These are phyloP conservation scores for Blastobotrys raffinosifermentans DNA, from an alignment of 1,139 yeast species.

Conservation along the genomic window DNA sequence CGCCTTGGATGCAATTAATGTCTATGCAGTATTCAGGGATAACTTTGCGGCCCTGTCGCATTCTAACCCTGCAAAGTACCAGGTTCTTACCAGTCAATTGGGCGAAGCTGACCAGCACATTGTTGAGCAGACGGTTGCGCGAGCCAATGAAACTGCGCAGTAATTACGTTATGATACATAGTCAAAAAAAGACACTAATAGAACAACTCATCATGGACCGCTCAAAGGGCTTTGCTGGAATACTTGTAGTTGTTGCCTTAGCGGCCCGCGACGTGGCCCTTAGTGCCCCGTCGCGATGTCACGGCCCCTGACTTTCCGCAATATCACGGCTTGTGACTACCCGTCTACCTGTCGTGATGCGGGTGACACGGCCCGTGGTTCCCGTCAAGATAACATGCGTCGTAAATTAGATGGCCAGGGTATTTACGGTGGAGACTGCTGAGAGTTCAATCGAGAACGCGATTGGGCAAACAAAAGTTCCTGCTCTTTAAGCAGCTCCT, in stretches of 20 bases:
- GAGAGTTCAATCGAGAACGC: conserved; percentile 46
- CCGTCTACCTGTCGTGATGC: no score
- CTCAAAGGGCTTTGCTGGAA: neutral
- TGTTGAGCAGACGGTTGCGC: conserved; percentile 20
- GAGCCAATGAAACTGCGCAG: conserved; percentile 15
- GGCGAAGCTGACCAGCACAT: conserved; percentile 34
- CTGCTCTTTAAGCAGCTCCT: conserved; percentile 84
- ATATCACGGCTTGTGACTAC: no score
- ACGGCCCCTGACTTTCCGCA: no score
- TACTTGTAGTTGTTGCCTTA: neutral
- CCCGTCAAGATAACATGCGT: no score
- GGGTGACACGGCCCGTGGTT: no score
- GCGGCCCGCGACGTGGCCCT: no score
- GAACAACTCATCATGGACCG: neutral
- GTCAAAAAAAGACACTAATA: neutral
- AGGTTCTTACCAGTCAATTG: conserved; percentile 22
- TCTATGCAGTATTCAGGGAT: conserved; percentile 49
- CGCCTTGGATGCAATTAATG: conserved; percentile 67
- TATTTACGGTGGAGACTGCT: conserved; percentile 1
- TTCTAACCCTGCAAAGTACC: conserved; percentile 28
- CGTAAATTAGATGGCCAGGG: neutral
- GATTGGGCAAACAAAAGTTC: conserved; percentile 89
- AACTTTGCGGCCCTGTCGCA: conserved; percentile 35
- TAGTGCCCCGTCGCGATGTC: no score
- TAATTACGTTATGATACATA: neutral